These are phyloP conservation scores for Neospora caninum DNA, from an alignment of 169 alveolate species.

Conservation along the genomic window DNA sequence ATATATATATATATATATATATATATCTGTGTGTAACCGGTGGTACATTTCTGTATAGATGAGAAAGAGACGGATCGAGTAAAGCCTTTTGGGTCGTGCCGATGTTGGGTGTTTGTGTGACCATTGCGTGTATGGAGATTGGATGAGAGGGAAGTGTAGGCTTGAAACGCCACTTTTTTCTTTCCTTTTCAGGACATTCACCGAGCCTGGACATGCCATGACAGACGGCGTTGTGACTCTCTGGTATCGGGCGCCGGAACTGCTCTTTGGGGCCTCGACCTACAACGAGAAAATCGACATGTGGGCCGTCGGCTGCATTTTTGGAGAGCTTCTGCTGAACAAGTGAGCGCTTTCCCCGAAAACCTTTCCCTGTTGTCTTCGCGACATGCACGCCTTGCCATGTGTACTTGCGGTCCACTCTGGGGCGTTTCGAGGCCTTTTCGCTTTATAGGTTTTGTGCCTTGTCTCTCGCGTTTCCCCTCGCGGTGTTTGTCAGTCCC, in stretches of 20 bases:
- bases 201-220: constrained; percentile 76
- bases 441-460: neutral
- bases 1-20: neutral
- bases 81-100: too few relatives aligned
- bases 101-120: too few relatives aligned
- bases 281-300: constrained; percentile 96
- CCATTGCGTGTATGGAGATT: too few relatives aligned
- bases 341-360: constrained; percentile 27
- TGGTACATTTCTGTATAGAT: too few relatives aligned
- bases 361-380: neutral
- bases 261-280: constrained; percentile 93
- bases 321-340: constrained; percentile 85
- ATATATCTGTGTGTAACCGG: too few relatives aligned
- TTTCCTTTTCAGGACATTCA: constrained; percentile 16
- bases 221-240: constrained; percentile 97
- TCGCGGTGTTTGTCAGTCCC: constrained; percentile 35
- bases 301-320: constrained; percentile 95
- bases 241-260: constrained; percentile 99
- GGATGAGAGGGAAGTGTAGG: too few relatives aligned
- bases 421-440: too few relatives aligned
- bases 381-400: too few relatives aligned
- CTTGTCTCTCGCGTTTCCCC: neutral
- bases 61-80: too few relatives aligned
- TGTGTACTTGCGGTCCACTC: too few relatives aligned
- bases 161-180: neutral